These are phyloP conservation scores for Stagonosporopsis chrysanthemi DNA, from an alignment of 2,329 filamentous ascomycete genomes.

Conservation along the genomic window DNA sequence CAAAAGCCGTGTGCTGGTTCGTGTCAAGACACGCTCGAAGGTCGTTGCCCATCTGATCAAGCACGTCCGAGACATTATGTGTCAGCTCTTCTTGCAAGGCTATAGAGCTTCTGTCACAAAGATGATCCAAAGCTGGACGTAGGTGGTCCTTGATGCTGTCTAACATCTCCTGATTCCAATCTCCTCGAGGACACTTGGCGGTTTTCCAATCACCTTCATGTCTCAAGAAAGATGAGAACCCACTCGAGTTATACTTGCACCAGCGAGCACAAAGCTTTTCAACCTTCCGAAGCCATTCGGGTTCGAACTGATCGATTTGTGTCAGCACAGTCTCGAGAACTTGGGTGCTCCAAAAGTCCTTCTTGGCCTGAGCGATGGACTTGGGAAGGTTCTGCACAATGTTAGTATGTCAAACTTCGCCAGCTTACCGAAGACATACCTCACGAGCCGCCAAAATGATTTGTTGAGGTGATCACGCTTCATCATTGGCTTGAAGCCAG, in stretches of 20 bases:
- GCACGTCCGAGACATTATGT: neutral
- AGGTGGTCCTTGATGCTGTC: neutral
- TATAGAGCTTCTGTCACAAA: neutral
- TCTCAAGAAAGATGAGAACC: neutral
- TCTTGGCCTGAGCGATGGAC: neutral
- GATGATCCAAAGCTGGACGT: neutral
- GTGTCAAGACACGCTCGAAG: neutral
- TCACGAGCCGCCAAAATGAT: neutral
- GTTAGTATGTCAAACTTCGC: neutral
- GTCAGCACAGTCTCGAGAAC: neutral
- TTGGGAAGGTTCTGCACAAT: neutral
- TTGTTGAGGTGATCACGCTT: neutral
- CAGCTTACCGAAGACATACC: neutral
- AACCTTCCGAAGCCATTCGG: neutral
- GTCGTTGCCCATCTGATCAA: neutral
- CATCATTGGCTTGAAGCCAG: neutral
- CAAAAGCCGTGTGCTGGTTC: neutral
- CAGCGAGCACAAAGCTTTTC: neutral
- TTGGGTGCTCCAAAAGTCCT: neutral
- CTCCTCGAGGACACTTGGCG: neutral
- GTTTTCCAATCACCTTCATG: constrained; percentile 1
- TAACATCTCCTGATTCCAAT: constrained; percentile 2
- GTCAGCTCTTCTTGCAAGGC: neutral
- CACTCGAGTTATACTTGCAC: neutral
- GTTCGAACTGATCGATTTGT: neutral